Percentiles rank a stretch among this genome's conserved stretches.
Conservation (phyloP, 257 asterid genomes). For the Verbascum thapsus region DNA sequence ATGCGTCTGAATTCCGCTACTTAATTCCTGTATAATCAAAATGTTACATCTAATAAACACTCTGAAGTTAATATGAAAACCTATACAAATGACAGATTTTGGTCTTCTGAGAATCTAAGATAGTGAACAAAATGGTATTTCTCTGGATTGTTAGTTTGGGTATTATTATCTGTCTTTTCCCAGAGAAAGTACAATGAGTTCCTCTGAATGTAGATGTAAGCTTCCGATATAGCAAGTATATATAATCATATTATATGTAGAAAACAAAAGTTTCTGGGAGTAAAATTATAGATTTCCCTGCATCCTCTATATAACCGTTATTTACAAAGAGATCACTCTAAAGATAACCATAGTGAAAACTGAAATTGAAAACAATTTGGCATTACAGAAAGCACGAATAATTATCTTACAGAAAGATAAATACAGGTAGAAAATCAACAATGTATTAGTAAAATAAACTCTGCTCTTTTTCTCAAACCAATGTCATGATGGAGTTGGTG, state of each 20-base stretch:
- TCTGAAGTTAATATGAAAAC: conserved; percentile 21
- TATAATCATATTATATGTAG: not conserved
- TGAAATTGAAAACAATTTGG: conserved; percentile 8
- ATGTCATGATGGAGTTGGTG: conserved; percentile 41
- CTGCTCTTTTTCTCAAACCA: conserved; percentile 24
- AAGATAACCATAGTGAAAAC: conserved; percentile 16
- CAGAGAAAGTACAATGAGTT: conserved; percentile 1
- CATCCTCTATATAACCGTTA: not conserved
- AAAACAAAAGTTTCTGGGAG: conserved; percentile 6
- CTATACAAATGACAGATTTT: conserved; percentile 23
- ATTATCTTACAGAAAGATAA: conserved; percentile 26
- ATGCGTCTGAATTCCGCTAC: conserved; percentile 75
- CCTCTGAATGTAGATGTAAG: not conserved
- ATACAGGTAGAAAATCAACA: conserved; percentile 7
- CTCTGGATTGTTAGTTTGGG: not conserved
- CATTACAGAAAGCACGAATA: conserved; percentile 25
- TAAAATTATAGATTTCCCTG: conserved; percentile 13
- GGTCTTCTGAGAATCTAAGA: conserved; percentile 9
- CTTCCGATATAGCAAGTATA: conserved; percentile 14
- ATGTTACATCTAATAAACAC: conserved; percentile 25
- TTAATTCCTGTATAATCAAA: conserved; percentile 49
- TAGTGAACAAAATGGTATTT: conserved; percentile 3
- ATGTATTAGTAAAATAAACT: conserved; percentile 19
- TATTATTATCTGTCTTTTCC: not conserved
- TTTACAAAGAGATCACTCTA: conserved; percentile 10